A percentile compares a stretch with the other conserved stretches of the same genome.
Evolutionary conservation across 176 grass and related monocot species (phyloP).

Genomic region (Stipa capillata): DNA sequence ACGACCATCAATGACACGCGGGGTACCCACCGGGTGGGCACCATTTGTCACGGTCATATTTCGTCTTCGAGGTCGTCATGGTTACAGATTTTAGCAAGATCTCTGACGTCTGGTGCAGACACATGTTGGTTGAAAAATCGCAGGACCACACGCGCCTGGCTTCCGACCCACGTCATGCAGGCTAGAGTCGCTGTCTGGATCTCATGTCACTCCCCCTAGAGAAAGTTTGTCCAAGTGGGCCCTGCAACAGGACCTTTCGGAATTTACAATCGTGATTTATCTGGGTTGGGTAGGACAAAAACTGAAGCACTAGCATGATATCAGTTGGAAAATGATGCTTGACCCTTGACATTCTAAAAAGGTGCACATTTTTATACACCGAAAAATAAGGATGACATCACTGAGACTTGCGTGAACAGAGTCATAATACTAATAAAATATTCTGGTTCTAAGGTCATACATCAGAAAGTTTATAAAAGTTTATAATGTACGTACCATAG

Average conservation of each 20-base stretch:
- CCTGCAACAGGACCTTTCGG: neutral
- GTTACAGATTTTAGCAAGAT: rapidly evolving
- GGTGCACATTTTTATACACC: neutral
- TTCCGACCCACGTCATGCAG: neutral
- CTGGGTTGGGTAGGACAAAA: neutral
- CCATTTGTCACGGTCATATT: neutral
- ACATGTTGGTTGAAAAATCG: neutral
- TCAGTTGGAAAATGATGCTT: neutral
- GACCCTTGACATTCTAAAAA: neutral
- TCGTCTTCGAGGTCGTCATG: neutral
- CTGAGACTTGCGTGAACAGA: neutral
- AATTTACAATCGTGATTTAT: neutral
- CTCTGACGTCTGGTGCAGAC: neutral
- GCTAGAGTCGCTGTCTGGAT: neutral
- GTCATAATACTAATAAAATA: neutral
- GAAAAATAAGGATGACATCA: neutral
- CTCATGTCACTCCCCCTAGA: neutral
- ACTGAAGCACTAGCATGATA: neutral
- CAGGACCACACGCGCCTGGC: neutral
- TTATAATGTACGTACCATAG: neutral
- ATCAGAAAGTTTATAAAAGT: neutral
- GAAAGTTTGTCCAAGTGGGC: neutral
- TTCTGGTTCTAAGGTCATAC: neutral
- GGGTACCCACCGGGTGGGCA: neutral
- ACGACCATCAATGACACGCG: neutral